Percentiles rank a stretch among this genome's conserved stretches.
These are phyloP conservation scores for Fistulina hepatica DNA, from an alignment of 1,284 basidiomycete genomes.

Conservation along the genomic window DNA sequence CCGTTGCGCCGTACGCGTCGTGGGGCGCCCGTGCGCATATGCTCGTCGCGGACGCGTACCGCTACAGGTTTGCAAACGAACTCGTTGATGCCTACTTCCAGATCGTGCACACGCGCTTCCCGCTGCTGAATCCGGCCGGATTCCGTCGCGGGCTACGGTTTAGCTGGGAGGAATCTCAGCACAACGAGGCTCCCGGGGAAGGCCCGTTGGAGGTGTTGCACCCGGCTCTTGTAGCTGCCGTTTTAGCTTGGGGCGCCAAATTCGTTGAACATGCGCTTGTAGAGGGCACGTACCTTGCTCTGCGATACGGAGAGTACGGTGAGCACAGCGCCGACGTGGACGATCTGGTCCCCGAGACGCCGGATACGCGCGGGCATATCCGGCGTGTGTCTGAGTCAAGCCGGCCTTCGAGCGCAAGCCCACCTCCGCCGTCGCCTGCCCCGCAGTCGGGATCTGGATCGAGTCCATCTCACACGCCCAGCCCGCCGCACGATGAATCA, in stretches of 20 bases:
- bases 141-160: slow-evolving; percentile 57
- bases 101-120: slow-evolving; percentile 75
- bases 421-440: too few relatives aligned
- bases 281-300: too few relatives aligned
- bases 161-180: slow-evolving; percentile 23
- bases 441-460: too few relatives aligned
- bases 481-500: too few relatives aligned
- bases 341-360: too few relatives aligned
- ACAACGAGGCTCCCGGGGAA: slow-evolving; percentile 12
- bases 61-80: slow-evolving; percentile 74
- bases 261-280: slow-evolving; percentile 83
- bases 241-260: slow-evolving; percentile 88
- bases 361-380: too few relatives aligned
- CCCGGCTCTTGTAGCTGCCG: slow-evolving; percentile 71
- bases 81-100: slow-evolving; percentile 85
- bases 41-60: slow-evolving; percentile 59
- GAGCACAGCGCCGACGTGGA: too few relatives aligned
- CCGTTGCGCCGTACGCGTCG: slow-evolving; percentile 30
- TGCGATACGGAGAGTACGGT: too few relatives aligned
- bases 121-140: slow-evolving; percentile 66
- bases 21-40: slow-evolving; percentile 65
- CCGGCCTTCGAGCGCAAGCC: too few relatives aligned
- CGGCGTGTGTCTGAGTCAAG: too few relatives aligned
- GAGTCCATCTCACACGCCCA: too few relatives aligned
- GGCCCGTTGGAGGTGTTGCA: slow-evolving; percentile 33